Evolutionary conservation across 495 filamentous ascomycete genomes (phyloP).

Genomic region (Umbilicaria muhlenbergii): DNA sequence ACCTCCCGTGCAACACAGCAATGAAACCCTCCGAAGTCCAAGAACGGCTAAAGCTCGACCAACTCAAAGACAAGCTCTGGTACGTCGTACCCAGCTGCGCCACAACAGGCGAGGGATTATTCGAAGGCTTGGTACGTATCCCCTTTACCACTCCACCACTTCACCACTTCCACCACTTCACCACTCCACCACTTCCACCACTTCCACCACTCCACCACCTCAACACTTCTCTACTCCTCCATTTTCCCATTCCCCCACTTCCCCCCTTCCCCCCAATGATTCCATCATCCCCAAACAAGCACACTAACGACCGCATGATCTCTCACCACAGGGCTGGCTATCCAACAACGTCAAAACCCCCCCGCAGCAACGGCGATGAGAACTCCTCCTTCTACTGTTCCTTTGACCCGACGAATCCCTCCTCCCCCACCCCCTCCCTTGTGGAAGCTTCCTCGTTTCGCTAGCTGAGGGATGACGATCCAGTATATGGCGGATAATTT

Average conservation of each 20-base stretch:
- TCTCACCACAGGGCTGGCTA: slow-evolving; percentile 52
- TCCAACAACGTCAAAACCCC: slow-evolving; percentile 83
- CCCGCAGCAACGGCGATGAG: slow-evolving; percentile 20
- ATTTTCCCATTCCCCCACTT: not conserved
- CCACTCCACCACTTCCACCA: not conserved
- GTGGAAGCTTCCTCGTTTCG: no score
- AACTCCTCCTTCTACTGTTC: no score
- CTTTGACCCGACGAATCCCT: no score
- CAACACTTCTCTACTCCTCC: not conserved
- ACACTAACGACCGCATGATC: not conserved
- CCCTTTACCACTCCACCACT: not conserved
- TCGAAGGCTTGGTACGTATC: slow-evolving; percentile 69
- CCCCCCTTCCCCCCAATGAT: no score
- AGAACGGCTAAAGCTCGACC: slow-evolving; percentile 65
- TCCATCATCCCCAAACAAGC: not conserved
- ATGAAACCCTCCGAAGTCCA: slow-evolving; percentile 79
- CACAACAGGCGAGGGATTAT: slow-evolving; percentile 82
- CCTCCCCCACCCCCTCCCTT: no score
- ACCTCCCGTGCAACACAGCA: slow-evolving; percentile 30
- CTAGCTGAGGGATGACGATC: no score
- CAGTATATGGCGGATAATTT: no score
- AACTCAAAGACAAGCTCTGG: slow-evolving; percentile 86
- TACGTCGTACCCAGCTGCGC: slow-evolving; percentile 93
- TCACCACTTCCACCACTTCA: not conserved
- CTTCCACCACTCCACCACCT: not conserved